phyloP scores from a whole-genome alignment of 257 asterid species.

The Sherardia arvensis region DNA sequence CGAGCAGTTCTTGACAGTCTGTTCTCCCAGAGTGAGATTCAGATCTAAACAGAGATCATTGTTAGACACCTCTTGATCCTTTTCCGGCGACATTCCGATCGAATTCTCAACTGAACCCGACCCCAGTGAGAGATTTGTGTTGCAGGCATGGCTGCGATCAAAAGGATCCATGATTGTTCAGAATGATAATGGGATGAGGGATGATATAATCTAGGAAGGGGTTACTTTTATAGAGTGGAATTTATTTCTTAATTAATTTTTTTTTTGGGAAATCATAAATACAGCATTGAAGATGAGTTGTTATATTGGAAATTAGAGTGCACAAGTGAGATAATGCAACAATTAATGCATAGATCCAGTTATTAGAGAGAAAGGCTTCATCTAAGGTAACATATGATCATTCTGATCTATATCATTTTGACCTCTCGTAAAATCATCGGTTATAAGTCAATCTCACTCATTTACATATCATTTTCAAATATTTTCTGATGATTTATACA shows the following conservation, averaged over 20 bases:
- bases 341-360: not conserved
- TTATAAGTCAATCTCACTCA: too few relatives aligned
- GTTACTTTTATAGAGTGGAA: not conserved
- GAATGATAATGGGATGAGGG: not conserved
- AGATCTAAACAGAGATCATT: not conserved
- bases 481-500: too few relatives aligned
- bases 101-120: not conserved
- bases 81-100: not conserved
- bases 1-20: not conserved
- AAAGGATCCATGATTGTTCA: not conserved
- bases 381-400: not conserved
- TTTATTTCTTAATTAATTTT: not conserved
- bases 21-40: not conserved
- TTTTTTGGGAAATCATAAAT: not conserved
- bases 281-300: not conserved
- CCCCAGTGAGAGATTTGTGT: not conserved
- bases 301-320: not conserved
- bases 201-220: not conserved
- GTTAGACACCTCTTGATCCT: not conserved
- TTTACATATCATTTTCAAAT: too few relatives aligned
- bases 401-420: too few relatives aligned
- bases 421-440: too few relatives aligned
- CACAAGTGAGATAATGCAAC: not conserved
- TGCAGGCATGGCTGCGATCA: not conserved
- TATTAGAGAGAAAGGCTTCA: not conserved